phyloP scores from a whole-genome alignment of 176 grass and related monocot species.

The Ensete glaucum region DNA sequence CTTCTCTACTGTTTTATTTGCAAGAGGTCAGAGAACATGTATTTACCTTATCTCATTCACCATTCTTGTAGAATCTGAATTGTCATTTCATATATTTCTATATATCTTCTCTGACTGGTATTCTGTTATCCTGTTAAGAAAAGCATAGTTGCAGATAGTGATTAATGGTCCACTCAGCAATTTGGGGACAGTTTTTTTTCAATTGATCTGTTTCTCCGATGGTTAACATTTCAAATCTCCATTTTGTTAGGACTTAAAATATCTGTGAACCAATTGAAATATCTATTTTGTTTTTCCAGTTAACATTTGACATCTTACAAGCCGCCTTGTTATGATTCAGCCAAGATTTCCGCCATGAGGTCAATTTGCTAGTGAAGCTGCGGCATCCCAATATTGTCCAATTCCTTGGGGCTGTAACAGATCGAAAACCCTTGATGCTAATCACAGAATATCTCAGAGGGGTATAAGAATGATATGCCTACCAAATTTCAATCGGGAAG shows the following conservation, averaged over 20 bases:
- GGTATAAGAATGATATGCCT: conserved; percentile 25
- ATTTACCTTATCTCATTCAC: too few relatives aligned
- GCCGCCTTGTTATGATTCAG: conserved; percentile 36
- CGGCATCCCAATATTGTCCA: conserved; percentile 99
- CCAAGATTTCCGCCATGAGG: conserved; percentile 99
- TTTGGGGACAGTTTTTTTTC: not conserved
- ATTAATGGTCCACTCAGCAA: not conserved
- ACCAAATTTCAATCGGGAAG: not conserved
- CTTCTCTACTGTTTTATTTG: too few relatives aligned
- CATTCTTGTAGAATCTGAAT: too few relatives aligned
- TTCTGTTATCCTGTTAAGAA: not conserved
- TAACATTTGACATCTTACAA: not conserved
- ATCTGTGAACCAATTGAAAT: not conserved
- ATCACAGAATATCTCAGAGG: conserved; percentile 88
- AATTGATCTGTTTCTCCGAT: not conserved
- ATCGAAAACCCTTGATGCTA: conserved; percentile 95
- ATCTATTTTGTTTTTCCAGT: too few relatives aligned
- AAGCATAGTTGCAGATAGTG: not conserved
- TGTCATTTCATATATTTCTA: too few relatives aligned
- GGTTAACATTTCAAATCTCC: not conserved
- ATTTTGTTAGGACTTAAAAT: not conserved
- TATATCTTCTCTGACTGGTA: too few relatives aligned
- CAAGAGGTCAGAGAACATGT: too few relatives aligned
- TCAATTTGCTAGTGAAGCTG: conserved; percentile 91
- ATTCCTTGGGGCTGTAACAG: conserved; percentile 98